Evolutionary conservation across 306 rosid genomes (phyloP), one percentile per base, ranked within the genome.

Genomic region (Betula pendula): DNA sequence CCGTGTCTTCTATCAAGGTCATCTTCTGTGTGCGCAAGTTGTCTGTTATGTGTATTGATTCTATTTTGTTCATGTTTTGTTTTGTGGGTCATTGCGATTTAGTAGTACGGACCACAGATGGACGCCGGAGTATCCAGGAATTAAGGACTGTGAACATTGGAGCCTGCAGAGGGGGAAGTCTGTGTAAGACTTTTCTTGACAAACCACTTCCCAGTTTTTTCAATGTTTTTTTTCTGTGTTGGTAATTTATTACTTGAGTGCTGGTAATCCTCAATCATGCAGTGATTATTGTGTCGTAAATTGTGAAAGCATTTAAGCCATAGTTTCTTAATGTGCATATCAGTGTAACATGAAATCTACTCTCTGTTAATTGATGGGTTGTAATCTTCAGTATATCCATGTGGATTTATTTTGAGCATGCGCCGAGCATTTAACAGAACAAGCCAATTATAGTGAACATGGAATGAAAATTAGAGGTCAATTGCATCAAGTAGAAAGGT

Each of bases 61-160:
- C 59, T 8, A 29, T 62, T n/a, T 48, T 35, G 4, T 40, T 76
- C 27, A 7, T 71, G 38, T 76, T 63, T 68, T 16, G 33, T 76
- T 53, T 73, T 31, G 71, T 80, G 88, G 85, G 69, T 80, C 13
- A 40, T 85, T 52, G 25, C 44, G 72, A 58, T 20, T 66, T 79
- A 94, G 98, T 48, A 92, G 96, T 77, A 92, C 98, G 25, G 98
- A 94, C 59, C 98, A 94, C 52, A 88, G 98, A 87, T 97, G 98
- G 70, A 88, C 96, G 25, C 90, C 89, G 12, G 95, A 89, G 24
- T 92, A 66, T 66, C 97, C 98, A 20, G 98, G 98, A 79, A n/a
- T n/a, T n/a, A n/a, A 85, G 98, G 85, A 94, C 97, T 20, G 98
- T 90, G 16, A n/a, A 94, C 98, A 48, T 85, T 90, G 67, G 97